Evolutionary conservation across 2,329 filamentous ascomycete genomes (phyloP), one percentile per base, ranked within the genome.

Genomic region (Plenodomus lindquistii): DNA sequence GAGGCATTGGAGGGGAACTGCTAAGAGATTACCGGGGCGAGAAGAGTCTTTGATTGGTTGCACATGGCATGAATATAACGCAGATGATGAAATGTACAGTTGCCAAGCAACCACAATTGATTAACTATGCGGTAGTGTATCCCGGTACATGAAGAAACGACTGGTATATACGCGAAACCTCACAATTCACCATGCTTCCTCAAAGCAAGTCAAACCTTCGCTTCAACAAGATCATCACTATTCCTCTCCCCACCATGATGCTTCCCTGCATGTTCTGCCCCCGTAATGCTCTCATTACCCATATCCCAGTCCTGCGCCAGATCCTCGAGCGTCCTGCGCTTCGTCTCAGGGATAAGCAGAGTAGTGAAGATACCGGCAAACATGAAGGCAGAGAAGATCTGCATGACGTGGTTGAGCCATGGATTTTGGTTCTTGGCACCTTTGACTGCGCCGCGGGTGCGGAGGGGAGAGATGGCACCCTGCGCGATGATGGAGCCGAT

Each of bases 311-410:
- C 65, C 44, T 57, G 42, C 0, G 85, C 81, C 10, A 91, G 75
- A 55, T 87, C 83, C 66, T 91, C 89, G 24, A 94, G 78, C 0
- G 88, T 91, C 66, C 84, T 78, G 2, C 87, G 81, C 75, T 87
- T 91, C 0, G 88, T 93, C 74, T 91, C 89, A 0, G 87, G 88
- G 22, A 91, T 85, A 17, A 92, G 73, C 2, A 91, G 75, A 0
- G 86, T 85, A 2, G 84, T 83, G 41, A 89, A 74, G 34, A 83
- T 81, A 47, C 89, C 89, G 34, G 81, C 81, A 3, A 92, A 77
- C 89, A 91, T 92, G 76, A 92, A 91, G 10, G 89, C 79, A 0
- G 87, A 87, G 70, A 89, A 91, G 40, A 91, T 86, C 65, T 90
- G 81, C 76, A 93, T 85, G 39, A 92, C 81, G 46, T 87, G 84